Conservation (phyloP, 2,329 filamentous ascomycete genomes). For the Thyridium curvatum region DNA sequence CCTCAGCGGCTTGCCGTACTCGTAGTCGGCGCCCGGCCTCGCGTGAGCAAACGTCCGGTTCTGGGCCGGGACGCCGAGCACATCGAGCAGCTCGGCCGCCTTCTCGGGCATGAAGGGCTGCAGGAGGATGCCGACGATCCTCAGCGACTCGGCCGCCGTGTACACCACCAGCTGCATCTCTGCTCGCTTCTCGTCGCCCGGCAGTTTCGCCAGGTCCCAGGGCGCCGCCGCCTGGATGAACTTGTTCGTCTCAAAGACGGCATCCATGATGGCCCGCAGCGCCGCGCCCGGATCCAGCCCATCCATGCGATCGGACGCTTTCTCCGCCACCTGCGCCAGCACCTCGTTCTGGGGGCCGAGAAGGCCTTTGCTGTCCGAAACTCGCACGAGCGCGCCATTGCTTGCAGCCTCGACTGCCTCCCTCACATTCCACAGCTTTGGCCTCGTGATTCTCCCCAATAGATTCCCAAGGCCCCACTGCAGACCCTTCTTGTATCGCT, state of each 20-base stretch:
- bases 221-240: slow-evolving; percentile 61
- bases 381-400: not conserved
- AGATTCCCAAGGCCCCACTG: slow-evolving; percentile 78
- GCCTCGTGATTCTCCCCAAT: slow-evolving; percentile 60
- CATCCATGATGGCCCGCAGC: slow-evolving; percentile 56
- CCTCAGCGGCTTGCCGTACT: slow-evolving; percentile 54
- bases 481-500: slow-evolving; percentile 73
- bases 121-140: slow-evolving; percentile 75
- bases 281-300: slow-evolving; percentile 58
- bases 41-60: slow-evolving; percentile 60
- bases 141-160: slow-evolving; percentile 66
- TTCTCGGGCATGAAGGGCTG: slow-evolving; percentile 89
- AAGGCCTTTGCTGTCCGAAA: too few relatives aligned
- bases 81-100: slow-evolving; percentile 64
- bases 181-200: slow-evolving; percentile 18
- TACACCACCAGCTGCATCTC: slow-evolving; percentile 59
- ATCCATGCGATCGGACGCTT: slow-evolving; percentile 47
- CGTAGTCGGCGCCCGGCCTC: slow-evolving; percentile 53
- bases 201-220: slow-evolving; percentile 52
- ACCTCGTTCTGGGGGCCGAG: too few relatives aligned
- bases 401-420: slow-evolving; percentile 42
- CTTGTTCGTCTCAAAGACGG: slow-evolving; percentile 59
- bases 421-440: slow-evolving; percentile 62
- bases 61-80: slow-evolving; percentile 62
- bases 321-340: slow-evolving; percentile 1